Evolutionary conservation across 2,329 filamentous ascomycete genomes (phyloP), one percentile per base, ranked within the genome.

Genomic region (Talaromyces sp.): DNA sequence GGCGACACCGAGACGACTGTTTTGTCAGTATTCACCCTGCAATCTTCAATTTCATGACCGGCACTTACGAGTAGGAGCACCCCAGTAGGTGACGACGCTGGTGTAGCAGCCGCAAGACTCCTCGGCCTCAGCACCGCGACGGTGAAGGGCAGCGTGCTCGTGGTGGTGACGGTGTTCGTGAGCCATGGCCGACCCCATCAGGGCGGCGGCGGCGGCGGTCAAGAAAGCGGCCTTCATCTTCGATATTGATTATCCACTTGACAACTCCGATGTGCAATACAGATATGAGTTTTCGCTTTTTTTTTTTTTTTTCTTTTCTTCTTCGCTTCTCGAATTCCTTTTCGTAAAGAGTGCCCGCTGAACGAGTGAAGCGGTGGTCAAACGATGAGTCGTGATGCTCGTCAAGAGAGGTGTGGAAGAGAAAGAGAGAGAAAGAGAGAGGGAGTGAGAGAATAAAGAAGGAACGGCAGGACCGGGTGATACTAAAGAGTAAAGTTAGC

Each of bases 151-250:
- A 68, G 82, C 77, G 70, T 82, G 59, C 8, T 60, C 61, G 35
- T 63, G 62, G 33, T 31, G 57, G 33, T 78, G 69, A 81, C 78
- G 67, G 74, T 77, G 67, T 84, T 77, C 73, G 80, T 86, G 76
- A 81, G 88, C 80, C 65, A 80, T 77, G 80, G 82, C 76, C 61
- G 80, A 79, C 69, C 80, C 79, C 67, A 82, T 74, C 55, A 82
- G 70, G 64, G 78, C 78, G 65, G 80, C 81, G 66, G 80, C 81
- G 66, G 80, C 81, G 67, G 87, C 86, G 76, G 88, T 84, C 71
- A 90, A 77, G 72, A 89, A 75, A 73, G 83, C 82, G 73, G 83
- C 86, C 88, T 90, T 95, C 91, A 95, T 95, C 46, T 89, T 80
- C 35, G 54, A 42, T 54, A 11, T 35, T 25, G 48, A 25, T 4